Evolutionary conservation across 164 flowering plant species (phyloP).

Genomic region (Chimonanthus salicifolius): DNA sequence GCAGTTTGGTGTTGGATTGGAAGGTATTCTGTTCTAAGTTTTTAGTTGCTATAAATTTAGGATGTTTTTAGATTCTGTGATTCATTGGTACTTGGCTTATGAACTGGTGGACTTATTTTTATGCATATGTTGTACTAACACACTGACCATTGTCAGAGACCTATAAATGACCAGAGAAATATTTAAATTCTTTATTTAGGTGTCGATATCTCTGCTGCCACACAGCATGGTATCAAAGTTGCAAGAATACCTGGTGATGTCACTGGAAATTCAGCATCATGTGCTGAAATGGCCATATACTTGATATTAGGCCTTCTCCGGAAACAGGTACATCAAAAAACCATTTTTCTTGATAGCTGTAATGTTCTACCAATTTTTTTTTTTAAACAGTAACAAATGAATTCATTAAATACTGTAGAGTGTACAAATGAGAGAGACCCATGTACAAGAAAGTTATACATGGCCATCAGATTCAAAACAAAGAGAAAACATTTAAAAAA

Average conservation of each 20-base stretch:
- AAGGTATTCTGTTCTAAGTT: constrained; percentile 34
- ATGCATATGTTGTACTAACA: not conserved
- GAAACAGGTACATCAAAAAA: constrained; percentile 47
- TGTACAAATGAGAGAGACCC: too few relatives aligned
- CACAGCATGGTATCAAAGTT: constrained; percentile 73
- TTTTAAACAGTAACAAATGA: too few relatives aligned
- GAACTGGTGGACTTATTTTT: not conserved
- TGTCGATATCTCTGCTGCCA: constrained; percentile 77
- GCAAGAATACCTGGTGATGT: constrained; percentile 67
- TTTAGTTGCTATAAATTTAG: not conserved
- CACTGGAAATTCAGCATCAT: constrained; percentile 83
- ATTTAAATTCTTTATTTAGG: constrained; percentile 29
- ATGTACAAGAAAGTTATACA: too few relatives aligned
- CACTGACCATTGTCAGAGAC: not conserved
- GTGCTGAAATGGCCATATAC: constrained; percentile 95
- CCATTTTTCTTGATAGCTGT: too few relatives aligned
- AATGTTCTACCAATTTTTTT: too few relatives aligned
- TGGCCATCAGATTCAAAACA: too few relatives aligned
- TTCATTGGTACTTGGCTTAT: not conserved
- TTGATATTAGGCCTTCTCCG: constrained; percentile 81
- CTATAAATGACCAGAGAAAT: not conserved
- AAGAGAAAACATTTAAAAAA: too few relatives aligned
- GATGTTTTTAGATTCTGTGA: not conserved
- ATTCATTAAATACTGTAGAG: too few relatives aligned
- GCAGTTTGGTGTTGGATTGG: constrained; percentile 93